Evolutionary conservation across 306 rosid species (phyloP), one percentile per base, ranked within the genome.

Genomic region (Comarum palustre): DNA sequence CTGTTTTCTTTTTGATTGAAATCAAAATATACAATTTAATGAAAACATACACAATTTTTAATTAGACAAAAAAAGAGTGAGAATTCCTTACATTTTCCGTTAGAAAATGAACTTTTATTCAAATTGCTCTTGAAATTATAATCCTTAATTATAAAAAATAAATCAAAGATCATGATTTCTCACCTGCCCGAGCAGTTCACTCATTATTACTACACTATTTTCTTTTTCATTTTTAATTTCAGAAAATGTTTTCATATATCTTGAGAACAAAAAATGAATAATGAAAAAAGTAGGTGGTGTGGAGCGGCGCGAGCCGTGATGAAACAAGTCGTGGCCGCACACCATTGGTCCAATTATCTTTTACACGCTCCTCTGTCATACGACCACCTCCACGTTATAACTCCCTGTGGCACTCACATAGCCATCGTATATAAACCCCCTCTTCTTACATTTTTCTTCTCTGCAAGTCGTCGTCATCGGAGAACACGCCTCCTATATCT

Each of bases 391-490:
- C 68, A 58, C 76, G 57, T 58, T 72, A 64, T 58, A 8, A 42
- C 19, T 57, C 68, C 74, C 76, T 58, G 31, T 58, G 68, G 57
- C 76, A 29, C 31, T 39, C 69, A 34, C 29, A 6, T 39, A 57
- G 54, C 64, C 69, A 38, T 64, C 75, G 19, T 48, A 62, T 69
- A 62, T 74, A 63, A 74, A 50, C 14, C 13, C 27, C 16, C 71
- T 20, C 50, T 25, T 43, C 15, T 60, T 51, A 68, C 75, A 42
- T 27, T 42, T 25, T 17, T 17, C 31, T 17, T 29, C 15, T 58
- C 22, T 58, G 13, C 58, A 36, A 72, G 66, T 16, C 64, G 24
- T 72, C 77, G 69, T 62, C 66, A 36, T 71, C 71, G 77, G 84
- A 75, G 80, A 73, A 71, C 46, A 41, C 36, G 9, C 42, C 15